Evolutionary conservation across 2,329 filamentous ascomycete genomes (phyloP).

Genomic region (Sporothrix mexicana): DNA sequence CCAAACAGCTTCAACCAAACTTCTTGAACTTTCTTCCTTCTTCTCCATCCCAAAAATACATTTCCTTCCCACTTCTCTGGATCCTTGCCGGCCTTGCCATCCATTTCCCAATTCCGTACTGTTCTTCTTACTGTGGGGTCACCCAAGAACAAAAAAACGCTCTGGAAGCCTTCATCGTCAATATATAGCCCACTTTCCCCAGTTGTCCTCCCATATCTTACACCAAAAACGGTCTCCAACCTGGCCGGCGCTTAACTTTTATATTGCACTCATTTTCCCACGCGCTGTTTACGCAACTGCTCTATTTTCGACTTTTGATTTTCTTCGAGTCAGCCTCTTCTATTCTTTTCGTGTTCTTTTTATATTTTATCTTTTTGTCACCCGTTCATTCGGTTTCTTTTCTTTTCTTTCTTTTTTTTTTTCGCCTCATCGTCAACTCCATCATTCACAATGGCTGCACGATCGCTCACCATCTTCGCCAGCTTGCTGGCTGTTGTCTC

Average conservation of each 20-base stretch:
- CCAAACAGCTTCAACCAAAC: neutral
- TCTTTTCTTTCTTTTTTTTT: slow-evolving; percentile 16
- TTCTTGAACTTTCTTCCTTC: slow-evolving; percentile 5
- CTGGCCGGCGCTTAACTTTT: slow-evolving; percentile 33
- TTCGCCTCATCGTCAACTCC: neutral
- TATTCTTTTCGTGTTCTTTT: neutral
- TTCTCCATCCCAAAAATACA: slow-evolving; percentile 29
- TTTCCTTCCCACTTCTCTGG: neutral
- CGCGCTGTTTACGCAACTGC: slow-evolving; percentile 18
- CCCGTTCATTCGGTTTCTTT: neutral
- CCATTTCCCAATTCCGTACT: slow-evolving; percentile 1
- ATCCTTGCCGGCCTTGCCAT: slow-evolving; percentile 27
- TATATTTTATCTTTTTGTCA: slow-evolving; percentile 14
- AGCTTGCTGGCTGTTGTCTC: slow-evolving; percentile 35
- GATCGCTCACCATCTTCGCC: slow-evolving; percentile 30
- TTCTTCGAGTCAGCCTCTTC: neutral
- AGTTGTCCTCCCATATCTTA: slow-evolving; percentile 20
- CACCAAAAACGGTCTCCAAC: slow-evolving; percentile 27
- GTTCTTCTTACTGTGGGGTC: slow-evolving; percentile 24
- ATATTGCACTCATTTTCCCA: slow-evolving; percentile 32
- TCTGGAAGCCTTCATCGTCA: slow-evolving; percentile 28
- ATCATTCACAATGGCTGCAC: slow-evolving; percentile 33
- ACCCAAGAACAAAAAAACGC: slow-evolving; percentile 27
- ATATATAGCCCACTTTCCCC: slow-evolving; percentile 27
- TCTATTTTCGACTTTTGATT: neutral